phyloP scores from a whole-genome alignment of 768 basidiomycete species.

The Hericium erinaceus region DNA sequence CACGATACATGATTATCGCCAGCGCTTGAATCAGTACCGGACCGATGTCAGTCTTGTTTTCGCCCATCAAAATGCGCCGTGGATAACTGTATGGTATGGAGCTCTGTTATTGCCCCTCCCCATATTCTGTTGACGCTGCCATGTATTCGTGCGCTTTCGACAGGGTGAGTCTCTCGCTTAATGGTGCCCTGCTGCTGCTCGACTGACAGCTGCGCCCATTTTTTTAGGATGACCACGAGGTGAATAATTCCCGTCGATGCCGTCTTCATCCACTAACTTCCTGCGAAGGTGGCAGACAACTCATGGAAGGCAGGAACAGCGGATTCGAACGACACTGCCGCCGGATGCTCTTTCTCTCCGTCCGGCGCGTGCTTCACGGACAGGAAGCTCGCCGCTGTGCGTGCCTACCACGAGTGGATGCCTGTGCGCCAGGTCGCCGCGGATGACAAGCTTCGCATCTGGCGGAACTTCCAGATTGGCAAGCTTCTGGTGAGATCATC shows the following conservation, averaged over 20 bases:
- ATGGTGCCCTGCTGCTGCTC: neutral
- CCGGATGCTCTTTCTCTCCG: slow-evolving; percentile 41
- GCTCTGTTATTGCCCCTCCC: too few species aligned
- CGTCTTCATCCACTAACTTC: neutral
- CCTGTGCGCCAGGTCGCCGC: slow-evolving; percentile 49
- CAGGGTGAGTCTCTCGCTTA: slow-evolving; percentile 6
- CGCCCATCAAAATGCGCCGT: slow-evolving; percentile 42
- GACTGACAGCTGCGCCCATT: neutral
- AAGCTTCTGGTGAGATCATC: slow-evolving; percentile 32
- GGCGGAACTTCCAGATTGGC: slow-evolving; percentile 56
- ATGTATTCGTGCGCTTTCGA: neutral
- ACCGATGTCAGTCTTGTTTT: slow-evolving; percentile 38
- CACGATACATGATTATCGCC: slow-evolving; percentile 46
- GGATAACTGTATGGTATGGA: slow-evolving; percentile 46
- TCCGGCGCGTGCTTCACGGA: slow-evolving; percentile 51
- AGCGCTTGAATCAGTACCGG: slow-evolving; percentile 41
- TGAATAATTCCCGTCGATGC: slow-evolving; percentile 7
- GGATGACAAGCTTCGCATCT: slow-evolving; percentile 48
- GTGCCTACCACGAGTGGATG: slow-evolving; percentile 57
- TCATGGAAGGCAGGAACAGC: slow-evolving; percentile 48
- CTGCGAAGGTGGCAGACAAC: slow-evolving; percentile 41
- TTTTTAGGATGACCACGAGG: slow-evolving; percentile 44
- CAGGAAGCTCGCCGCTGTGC: slow-evolving; percentile 47
- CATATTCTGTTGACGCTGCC: neutral
- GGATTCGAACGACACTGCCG: slow-evolving; percentile 42